These are phyloP conservation scores for Tulasnella sp. DNA, from an alignment of 768 basidiomycete species.

Conservation along the genomic window DNA sequence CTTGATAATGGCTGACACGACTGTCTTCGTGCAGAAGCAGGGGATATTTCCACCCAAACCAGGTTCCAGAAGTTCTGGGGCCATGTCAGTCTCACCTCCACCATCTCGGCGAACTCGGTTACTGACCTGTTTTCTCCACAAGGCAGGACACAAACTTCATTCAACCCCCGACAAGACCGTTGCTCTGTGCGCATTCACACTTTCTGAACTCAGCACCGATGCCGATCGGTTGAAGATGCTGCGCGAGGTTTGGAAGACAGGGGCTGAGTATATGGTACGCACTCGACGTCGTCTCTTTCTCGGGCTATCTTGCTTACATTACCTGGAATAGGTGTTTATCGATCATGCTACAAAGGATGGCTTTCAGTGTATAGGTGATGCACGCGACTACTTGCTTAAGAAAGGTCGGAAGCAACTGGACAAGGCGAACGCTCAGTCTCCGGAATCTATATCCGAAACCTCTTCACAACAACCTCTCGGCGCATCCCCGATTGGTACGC, in stretches of 20 bases:
- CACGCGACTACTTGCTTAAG: slow-evolving; percentile 57
- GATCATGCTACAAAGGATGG: slow-evolving; percentile 69
- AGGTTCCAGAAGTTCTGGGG: slow-evolving; percentile 16
- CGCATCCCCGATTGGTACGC: slow-evolving; percentile 39
- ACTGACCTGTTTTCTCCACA: slow-evolving; percentile 22
- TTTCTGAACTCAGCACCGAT: slow-evolving; percentile 51
- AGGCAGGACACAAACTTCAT: slow-evolving; percentile 28
- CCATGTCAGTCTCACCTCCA: slow-evolving; percentile 19
- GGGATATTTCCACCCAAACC: neutral
- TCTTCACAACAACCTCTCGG: no score
- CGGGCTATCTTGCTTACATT: slow-evolving; percentile 14
- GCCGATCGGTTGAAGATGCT: slow-evolving; percentile 52
- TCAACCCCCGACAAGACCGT: slow-evolving; percentile 49
- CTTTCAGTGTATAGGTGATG: slow-evolving; percentile 67
- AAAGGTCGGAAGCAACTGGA: slow-evolving; percentile 36
- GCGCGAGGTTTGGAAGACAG: slow-evolving; percentile 84
- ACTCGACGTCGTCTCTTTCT: neutral
- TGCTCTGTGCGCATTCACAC: slow-evolving; percentile 74
- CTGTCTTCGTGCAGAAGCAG: slow-evolving; percentile 1
- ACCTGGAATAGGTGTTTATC: slow-evolving; percentile 55
- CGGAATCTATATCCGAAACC: neutral
- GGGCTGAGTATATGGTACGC: slow-evolving; percentile 66
- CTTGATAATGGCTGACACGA: neutral
- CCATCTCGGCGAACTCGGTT: neutral
- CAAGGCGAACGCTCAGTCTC: slow-evolving; percentile 35